Evolutionary conservation across 257 asterid genomes (phyloP).

Genomic region (Misopates orontium): DNA sequence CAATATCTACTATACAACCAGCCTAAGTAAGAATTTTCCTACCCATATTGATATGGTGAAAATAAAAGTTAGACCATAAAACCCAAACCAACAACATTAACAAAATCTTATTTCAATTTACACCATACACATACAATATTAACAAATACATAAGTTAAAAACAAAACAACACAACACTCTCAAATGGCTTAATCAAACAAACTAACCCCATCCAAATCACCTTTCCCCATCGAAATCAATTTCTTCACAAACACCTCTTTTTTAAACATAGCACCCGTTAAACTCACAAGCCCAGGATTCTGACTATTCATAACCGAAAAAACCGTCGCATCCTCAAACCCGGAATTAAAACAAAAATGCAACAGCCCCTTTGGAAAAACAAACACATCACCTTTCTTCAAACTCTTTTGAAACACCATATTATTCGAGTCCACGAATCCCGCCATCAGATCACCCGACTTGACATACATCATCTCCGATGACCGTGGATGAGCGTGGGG

Average conservation of each 20-base stretch:
- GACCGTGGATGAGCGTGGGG: conserved; percentile 74
- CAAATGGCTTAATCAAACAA: conserved; percentile 33
- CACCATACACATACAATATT: neutral
- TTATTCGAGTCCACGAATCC: conserved; percentile 60
- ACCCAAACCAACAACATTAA: no score
- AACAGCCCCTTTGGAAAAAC: conserved; percentile 71
- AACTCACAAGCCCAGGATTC: conserved; percentile 62
- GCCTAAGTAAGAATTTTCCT: no score
- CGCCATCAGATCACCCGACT: conserved; percentile 48
- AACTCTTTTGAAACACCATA: conserved; percentile 44
- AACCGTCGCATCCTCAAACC: conserved; percentile 53
- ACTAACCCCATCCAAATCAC: conserved; percentile 44
- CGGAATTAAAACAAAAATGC: conserved; percentile 60
- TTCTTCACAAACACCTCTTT: conserved; percentile 36
- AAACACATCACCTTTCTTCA: conserved; percentile 62
- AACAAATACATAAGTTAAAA: neutral
- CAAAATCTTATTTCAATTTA: neutral
- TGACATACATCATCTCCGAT: conserved; percentile 62
- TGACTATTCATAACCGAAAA: conserved; percentile 69
- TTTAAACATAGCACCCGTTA: conserved; percentile 46
- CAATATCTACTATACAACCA: no score
- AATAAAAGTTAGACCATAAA: no score
- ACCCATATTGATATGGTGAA: no score
- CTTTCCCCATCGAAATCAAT: conserved; percentile 27
- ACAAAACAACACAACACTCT: no score